Base-by-base conservation (phyloP, 2,329 filamentous ascomycete genomes). In the Biscogniauxia mediterranea region DNA sequence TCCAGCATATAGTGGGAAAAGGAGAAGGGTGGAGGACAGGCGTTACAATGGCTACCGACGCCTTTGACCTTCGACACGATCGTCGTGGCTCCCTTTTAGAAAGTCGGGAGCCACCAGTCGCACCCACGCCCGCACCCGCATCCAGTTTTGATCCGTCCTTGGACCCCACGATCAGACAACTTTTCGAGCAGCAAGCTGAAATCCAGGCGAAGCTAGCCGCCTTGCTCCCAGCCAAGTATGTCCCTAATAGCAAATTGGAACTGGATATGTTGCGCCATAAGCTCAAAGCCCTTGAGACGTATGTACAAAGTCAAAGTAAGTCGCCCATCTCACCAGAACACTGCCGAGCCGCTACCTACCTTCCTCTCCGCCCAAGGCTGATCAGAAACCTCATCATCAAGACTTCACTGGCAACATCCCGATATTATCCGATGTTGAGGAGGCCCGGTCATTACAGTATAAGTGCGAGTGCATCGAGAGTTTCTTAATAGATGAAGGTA, bases 381-480 rank as follows among this genome's bases (percentile, higher is more conserved):
- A 67, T 52, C 58, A 8, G 26, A 25, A 25, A 56, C 51, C 25
- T 50, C 66, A 23, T 70, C 71, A 59, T 59, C 42, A 69, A 81
- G 79, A 78, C 58, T 64, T 80, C 54, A 69, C 74, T 32, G 72
- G 74, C 52, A 74, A 72, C 63, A 70, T 81, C 54, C 79, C 80
- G 23, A 74, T 78, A 64, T 72, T 85, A 58, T 86, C 82, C 57
- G 81, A 85, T 64, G 77, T 80, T 23, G 84, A 86, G 71, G 84
- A 86, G 71, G 84, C 84, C 25, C 78, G 84, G 59, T 77, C 79
- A 46, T 73, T 86, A 57, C 84, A 86, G 70, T 84, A 86, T 68
- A 81, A 80, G 65, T 85, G 83, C 73, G 84, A 86, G 73, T 84
- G 82, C 70, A 80, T 86, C 58, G 83, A 86, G 68, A 77, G 76